These are phyloP conservation scores for Beauveria varroae DNA, from an alignment of 2,329 filamentous ascomycete genomes.

Conservation along the genomic window DNA sequence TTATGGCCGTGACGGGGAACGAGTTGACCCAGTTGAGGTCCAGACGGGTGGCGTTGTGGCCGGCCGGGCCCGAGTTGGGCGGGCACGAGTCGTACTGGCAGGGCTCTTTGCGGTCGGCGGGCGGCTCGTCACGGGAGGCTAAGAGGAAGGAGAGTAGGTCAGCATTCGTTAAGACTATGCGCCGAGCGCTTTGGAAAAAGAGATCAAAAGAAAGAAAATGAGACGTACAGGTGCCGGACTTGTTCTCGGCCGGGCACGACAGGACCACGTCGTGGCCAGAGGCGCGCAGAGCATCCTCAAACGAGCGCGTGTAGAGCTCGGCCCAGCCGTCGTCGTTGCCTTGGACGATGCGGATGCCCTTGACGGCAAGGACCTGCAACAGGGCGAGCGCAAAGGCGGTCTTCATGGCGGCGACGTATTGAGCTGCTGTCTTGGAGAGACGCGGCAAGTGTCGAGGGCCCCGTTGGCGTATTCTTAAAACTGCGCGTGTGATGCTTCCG, in stretches of 20 bases:
- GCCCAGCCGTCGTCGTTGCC: conserved; percentile 68
- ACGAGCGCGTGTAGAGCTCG: conserved; percentile 55
- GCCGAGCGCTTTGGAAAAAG: too few species aligned
- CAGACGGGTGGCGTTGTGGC: conserved; percentile 47
- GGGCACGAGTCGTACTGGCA: conserved; percentile 59
- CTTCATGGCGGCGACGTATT: neutral
- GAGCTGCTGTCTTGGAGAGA: too few species aligned
- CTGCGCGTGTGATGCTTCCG: too few species aligned
- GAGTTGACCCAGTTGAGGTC: conserved; percentile 67
- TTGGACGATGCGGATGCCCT: conserved; percentile 48
- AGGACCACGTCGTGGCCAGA: conserved; percentile 56
- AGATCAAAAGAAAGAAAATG: neutral
- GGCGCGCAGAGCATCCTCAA: conserved; percentile 47
- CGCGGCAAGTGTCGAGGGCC: too few species aligned
- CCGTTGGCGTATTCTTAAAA: too few species aligned
- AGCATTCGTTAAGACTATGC: too few species aligned
- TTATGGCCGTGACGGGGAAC: conserved; percentile 53
- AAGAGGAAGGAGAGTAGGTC: neutral
- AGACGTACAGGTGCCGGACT: conserved; percentile 52
- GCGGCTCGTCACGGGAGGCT: conserved; percentile 45
- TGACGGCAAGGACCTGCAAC: conserved; percentile 18
- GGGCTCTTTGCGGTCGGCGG: conserved; percentile 36
- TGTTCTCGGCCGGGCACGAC: conserved; percentile 58
- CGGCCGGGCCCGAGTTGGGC: conserved; percentile 45
- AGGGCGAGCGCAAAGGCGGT: neutral